Evolutionary conservation across 306 rosid genomes (phyloP), one percentile per base, ranked within the genome.

Genomic region (Vachellia collinsii): DNA sequence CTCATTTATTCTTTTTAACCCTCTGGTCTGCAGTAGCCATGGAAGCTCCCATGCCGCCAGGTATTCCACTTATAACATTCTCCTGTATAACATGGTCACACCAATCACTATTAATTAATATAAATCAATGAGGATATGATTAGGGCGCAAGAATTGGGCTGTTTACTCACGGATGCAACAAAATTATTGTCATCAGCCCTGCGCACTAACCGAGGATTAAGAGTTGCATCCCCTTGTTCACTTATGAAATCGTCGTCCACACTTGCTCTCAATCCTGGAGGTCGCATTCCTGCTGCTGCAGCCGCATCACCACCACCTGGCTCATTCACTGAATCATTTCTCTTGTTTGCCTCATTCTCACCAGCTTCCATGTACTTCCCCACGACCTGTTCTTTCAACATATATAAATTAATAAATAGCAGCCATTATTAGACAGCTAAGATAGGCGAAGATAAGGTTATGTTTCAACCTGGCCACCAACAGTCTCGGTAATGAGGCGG

Each of bases 401-500:
- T 29, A 29, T 2, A 29, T 29, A 29, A 29, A 29, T 29, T 29
- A 29, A 29, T 29, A 29, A 29, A 29, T 1, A 29, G 34, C 34
- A 29, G 34, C 34, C 34, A 29, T 29, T 29, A 29, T 29, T 29
- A 29, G 34, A 29, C 34, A 29, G 2, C 34, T 29, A 29, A 29
- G 2, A 29, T 29, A 29, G 34, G 34, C 34, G 34, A 29, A 1
- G 34, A 29, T 29, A 17, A 59, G 1, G 39, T 25, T 36, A 3
- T 13, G 3, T 66, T 8, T 38, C 29, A 36, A 87, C 92, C 82
- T 90, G 89, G 5, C 88, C 89, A 3, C 84, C 90, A 3, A 90
- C 77, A 6, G 82, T 76, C 70, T 90, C 86, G 0, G 77, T 75
- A n/a, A 87, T 6, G 16, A 86, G 37, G 10, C 74, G 86, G 37